Evolutionary conservation across 345 rosid genomes (phyloP), one percentile per base, ranked within the genome.

Genomic region (Isatis tinctoria): DNA sequence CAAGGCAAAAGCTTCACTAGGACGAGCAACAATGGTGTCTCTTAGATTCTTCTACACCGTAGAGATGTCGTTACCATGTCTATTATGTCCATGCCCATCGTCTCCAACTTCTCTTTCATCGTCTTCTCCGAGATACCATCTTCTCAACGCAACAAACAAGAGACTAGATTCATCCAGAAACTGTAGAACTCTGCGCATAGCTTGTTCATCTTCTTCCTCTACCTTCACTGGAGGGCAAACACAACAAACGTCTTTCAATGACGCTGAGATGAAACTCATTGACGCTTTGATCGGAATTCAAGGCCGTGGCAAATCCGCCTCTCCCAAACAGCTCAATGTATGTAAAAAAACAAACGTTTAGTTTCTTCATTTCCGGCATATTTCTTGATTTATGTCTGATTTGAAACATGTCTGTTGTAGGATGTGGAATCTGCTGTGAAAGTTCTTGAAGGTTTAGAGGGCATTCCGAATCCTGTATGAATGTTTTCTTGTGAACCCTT

Each of bases 231-330:
- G 58, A 24, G 61, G 69, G 24, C 70, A 82, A 51, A 81, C 75
- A 37, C 87, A 35, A 51, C 75, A 72, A 48, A 60, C 77, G 1
- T 67, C 86, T 17, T 87, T 90, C 79, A 82, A 83, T 1, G 86
- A 84, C n/a, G 87, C 83, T 44, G 97, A 95, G 78, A 81, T 81
- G 74, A 79, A 80, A 41, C 87, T 95, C 26, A 81, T 95, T 53
- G 85, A 88, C 30, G 99, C 99, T 2, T 89, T 95, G 13, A 83
- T 90, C 8, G 97, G 99, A 10, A 90, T 95, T 70, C 99, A 95
- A 84, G 99, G 97, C 75, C 84, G 97, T 33, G 97, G 97, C 60
- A 84, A 86, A 73, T 88, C 96, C 0, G 99, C 96, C 35, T 77
- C 97, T 67, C 82, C 93, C 44, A 83, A 6, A 74, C 97, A 95